Evolutionary conservation across 2,329 filamentous ascomycete genomes (phyloP).

Genomic region (Ceratocystis alfenasii): DNA sequence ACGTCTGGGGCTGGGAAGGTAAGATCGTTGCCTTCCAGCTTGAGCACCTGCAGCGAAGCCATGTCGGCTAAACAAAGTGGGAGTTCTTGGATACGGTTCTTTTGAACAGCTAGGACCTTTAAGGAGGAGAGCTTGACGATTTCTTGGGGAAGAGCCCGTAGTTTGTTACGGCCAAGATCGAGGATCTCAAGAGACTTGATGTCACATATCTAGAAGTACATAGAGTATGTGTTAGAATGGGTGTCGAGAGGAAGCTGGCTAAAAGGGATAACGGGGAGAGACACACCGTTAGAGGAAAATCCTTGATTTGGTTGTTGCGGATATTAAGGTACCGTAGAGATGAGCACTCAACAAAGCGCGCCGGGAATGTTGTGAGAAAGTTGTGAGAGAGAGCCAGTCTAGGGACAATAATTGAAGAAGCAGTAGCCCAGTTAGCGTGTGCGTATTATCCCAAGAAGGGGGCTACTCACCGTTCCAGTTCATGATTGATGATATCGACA

Average conservation of each 20-base stretch:
- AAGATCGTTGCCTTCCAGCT: constrained; percentile 79
- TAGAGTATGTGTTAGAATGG: constrained; percentile 3
- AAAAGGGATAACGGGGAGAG: constrained; percentile 16
- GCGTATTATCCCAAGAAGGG: not conserved
- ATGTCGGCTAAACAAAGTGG: constrained; percentile 80
- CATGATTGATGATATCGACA: constrained; percentile 61
- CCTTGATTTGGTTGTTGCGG: constrained; percentile 59
- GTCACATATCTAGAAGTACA: constrained; percentile 57
- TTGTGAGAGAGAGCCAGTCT: constrained; percentile 77
- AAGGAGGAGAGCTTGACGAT: constrained; percentile 71
- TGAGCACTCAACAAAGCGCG: constrained; percentile 61
- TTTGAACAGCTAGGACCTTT: constrained; percentile 77
- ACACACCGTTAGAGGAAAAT: constrained; percentile 46
- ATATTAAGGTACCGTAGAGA: constrained; percentile 71
- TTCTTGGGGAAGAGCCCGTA: constrained; percentile 63
- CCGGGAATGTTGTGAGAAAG: constrained; percentile 55
- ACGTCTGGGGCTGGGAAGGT: constrained; percentile 64
- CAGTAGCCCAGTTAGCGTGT: not conserved
- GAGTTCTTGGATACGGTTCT: constrained; percentile 74
- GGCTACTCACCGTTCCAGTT: constrained; percentile 52
- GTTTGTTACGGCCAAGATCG: constrained; percentile 80
- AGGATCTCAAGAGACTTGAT: constrained; percentile 81
- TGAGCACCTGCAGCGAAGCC: constrained; percentile 76
- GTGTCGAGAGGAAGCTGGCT: not conserved
- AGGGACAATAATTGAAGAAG: constrained; percentile 13